Conservation (phyloP, 2,329 filamentous ascomycete genomes). For the Aschersonia sp. region DNA sequence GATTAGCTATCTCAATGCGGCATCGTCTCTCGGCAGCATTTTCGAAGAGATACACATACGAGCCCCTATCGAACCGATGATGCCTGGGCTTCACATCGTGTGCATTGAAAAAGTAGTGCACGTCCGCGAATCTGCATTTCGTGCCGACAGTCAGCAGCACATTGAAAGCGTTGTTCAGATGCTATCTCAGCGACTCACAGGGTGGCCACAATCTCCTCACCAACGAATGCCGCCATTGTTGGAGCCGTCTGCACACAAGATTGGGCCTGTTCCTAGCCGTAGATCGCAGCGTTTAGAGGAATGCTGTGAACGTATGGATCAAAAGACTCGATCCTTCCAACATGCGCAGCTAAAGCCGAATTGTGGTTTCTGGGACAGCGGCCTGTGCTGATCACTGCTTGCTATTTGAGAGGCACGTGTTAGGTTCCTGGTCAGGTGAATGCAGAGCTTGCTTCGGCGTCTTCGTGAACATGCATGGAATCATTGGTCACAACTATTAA, state of each 20-base stretch:
- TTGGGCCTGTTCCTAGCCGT: background rate
- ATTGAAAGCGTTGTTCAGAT: background rate
- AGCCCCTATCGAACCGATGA: conserved; percentile 67
- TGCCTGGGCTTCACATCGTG: conserved; percentile 54
- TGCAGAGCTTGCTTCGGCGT: too few relatives aligned
- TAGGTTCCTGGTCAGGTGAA: too few relatives aligned
- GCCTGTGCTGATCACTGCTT: too few relatives aligned
- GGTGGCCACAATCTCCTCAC: conserved; percentile 36
- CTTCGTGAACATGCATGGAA: too few relatives aligned
- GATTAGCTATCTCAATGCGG: conserved; percentile 63
- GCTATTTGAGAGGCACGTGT: too few relatives aligned
- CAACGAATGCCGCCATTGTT: conserved; percentile 29
- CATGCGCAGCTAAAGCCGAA: too few relatives aligned
- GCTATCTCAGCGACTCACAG: conserved; percentile 23
- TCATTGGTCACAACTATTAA: too few relatives aligned
- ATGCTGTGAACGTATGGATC: too few relatives aligned
- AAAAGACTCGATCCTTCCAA: background rate
- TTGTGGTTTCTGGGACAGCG: too few relatives aligned
- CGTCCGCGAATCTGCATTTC: conserved; percentile 50
- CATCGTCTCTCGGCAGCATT: conserved; percentile 52
- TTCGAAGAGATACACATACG: conserved; percentile 70
- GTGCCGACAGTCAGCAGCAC: background rate
- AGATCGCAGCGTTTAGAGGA: background rate
- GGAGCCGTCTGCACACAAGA: background rate
- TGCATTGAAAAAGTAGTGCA: conserved; percentile 68